Percentiles rank a stretch among this genome's conserved stretches.
Evolutionary conservation across 805 yeast species (phyloP).

Genomic region (Candida chauliodis): DNA sequence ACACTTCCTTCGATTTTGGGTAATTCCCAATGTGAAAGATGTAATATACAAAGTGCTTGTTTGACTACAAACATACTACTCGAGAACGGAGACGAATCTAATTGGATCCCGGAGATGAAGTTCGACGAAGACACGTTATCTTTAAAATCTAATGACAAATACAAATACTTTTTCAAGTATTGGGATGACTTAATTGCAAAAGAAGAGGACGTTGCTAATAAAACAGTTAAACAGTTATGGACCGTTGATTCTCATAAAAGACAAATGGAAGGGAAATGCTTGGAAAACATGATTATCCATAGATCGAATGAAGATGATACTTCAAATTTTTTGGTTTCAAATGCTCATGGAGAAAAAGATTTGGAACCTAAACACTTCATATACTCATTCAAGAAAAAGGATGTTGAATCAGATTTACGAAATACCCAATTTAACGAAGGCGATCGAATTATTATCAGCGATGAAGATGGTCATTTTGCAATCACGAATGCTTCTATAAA

Average conservation of each 20-base stretch:
- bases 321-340: neutral
- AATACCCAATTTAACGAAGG: slow-evolving; percentile 48
- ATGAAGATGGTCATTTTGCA: slow-evolving; percentile 74
- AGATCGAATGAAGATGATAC: slow-evolving; percentile 21
- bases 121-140: slow-evolving; percentile 54
- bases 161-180: slow-evolving; percentile 56
- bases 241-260: slow-evolving; percentile 53
- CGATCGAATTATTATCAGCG: slow-evolving; percentile 74
- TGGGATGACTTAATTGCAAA: slow-evolving; percentile 74
- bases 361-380: slow-evolving; percentile 24
- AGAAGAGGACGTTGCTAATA: slow-evolving; percentile 61
- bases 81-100: slow-evolving; percentile 55
- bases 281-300: slow-evolving; percentile 55
- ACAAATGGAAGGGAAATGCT: slow-evolving; percentile 41
- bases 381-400: slow-evolving; percentile 48
- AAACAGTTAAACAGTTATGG: slow-evolving; percentile 66
- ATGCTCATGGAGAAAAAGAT: slow-evolving; percentile 7
- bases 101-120: slow-evolving; percentile 49
- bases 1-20: slow-evolving; percentile 53
- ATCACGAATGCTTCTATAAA: slow-evolving; percentile 61
- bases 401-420: slow-evolving; percentile 15
- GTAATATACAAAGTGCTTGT: slow-evolving; percentile 55
- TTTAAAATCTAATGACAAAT: slow-evolving; percentile 32
- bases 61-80: slow-evolving; percentile 59
- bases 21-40: slow-evolving; percentile 56